These are phyloP conservation scores for Cocos nucifera DNA, from an alignment of 176 grass and related monocot genomes.

Conservation along the genomic window DNA sequence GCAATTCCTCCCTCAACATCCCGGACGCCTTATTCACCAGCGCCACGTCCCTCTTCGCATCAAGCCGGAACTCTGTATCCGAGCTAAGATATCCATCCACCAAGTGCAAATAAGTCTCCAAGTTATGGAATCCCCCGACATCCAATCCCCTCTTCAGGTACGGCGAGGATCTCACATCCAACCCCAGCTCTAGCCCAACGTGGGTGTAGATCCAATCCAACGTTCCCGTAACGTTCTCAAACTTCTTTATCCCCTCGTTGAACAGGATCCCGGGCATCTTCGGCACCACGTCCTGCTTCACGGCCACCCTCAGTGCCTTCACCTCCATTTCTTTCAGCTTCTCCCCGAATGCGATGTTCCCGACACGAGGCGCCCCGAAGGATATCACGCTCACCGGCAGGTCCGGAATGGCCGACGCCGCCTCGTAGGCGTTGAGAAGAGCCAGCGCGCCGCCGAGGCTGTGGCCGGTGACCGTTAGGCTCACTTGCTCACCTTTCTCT, in stretches of 20 bases:
- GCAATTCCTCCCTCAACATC: constrained; percentile 30
- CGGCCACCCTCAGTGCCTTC: constrained; percentile 26
- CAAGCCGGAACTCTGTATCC: constrained; percentile 3
- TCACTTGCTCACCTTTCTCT: constrained; percentile 14
- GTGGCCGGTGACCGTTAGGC: constrained; percentile 41
- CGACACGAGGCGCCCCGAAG: constrained; percentile 46
- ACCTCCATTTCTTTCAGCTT: constrained; percentile 25
- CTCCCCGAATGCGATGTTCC: constrained; percentile 35
- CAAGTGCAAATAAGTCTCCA: constrained; percentile 38
- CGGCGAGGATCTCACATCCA: constrained; percentile 28
- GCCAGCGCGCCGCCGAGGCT: constrained; percentile 64
- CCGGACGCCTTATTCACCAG: constrained; percentile 35
- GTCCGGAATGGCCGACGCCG: constrained; percentile 18
- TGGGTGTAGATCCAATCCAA: constrained; percentile 32
- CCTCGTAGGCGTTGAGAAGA: constrained; percentile 39
- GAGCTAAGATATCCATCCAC: constrained; percentile 26
- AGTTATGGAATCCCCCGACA: constrained; percentile 30
- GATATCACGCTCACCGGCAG: constrained; percentile 38
- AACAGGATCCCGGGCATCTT: constrained; percentile 30
- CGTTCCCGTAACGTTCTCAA: constrained; percentile 25
- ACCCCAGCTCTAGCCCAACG: constrained; percentile 16
- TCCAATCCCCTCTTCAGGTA: constrained; percentile 24
- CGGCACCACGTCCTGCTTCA: constrained; percentile 36
- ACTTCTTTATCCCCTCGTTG: constrained; percentile 23
- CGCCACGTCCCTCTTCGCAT: constrained; percentile 26